These are phyloP conservation scores for Groenewaldozyma sp. DNA, from an alignment of 1,139 yeast species.

Conservation along the genomic window DNA sequence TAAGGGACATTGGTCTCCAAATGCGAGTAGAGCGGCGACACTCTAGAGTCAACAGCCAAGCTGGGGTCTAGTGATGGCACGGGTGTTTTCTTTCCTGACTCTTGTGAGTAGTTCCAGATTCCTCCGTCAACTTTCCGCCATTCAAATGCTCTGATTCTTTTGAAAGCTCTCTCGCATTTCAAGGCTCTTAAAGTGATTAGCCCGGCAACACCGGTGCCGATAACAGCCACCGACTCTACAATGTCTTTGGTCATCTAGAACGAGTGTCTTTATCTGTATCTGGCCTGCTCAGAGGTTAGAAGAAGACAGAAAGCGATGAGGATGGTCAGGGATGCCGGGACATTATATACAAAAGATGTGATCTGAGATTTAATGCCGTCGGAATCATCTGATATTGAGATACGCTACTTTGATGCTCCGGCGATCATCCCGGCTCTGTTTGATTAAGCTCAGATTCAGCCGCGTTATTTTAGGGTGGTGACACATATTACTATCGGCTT, in stretches of 20 bases:
- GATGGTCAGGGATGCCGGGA: no score
- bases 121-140: constrained; percentile 44
- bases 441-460: no score
- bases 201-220: constrained; percentile 69
- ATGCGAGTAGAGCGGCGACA: constrained; percentile 40
- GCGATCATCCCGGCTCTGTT: no score
- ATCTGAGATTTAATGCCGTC: no score
- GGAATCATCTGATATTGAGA: no score
- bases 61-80: constrained; percentile 20
- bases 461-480: no score
- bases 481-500: no score
- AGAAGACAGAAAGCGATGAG: no score
- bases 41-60: constrained; percentile 10
- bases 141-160: constrained; percentile 41
- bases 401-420: no score
- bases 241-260: neutral
- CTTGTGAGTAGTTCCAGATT: constrained; percentile 30
- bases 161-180: constrained; percentile 37
- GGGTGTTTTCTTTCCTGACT: constrained; percentile 9
- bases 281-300: no score
- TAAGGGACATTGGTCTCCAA: constrained; percentile 58
- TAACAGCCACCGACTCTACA: constrained; percentile 17
- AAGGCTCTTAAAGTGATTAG: constrained; percentile 49
- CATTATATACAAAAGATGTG: no score
- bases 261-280: no score